Evolutionary conservation across 768 basidiomycete species (phyloP).

Genomic region (Cystobasidium onofrii): DNA sequence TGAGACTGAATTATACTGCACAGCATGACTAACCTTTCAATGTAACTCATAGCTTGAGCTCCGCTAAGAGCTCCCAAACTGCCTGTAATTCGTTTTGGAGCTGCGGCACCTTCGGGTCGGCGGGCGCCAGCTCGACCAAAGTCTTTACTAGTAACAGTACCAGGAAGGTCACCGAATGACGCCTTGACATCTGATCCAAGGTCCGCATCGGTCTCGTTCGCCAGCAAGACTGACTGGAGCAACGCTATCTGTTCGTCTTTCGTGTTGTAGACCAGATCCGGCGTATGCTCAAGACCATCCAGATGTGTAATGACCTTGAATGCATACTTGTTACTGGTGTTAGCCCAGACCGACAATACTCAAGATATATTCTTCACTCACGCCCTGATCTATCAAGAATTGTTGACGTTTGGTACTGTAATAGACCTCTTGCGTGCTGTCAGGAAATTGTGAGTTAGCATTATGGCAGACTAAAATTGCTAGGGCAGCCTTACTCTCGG

Average conservation of each 20-base stretch:
- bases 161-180: slow-evolving; percentile 75
- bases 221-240: slow-evolving; percentile 80
- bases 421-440: slow-evolving; percentile 87
- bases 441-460: slow-evolving; percentile 43
- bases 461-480: neutral
- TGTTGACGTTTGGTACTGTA: slow-evolving; percentile 98
- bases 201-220: slow-evolving; percentile 82
- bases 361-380: slow-evolving; percentile 30
- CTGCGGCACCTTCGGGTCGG: slow-evolving; percentile 51
- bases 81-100: slow-evolving; percentile 65
- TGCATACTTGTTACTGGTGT: slow-evolving; percentile 60
- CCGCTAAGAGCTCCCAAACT: slow-evolving; percentile 76
- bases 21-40: slow-evolving; percentile 16
- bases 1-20: too few species aligned
- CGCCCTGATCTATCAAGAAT: slow-evolving; percentile 82
- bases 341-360: neutral
- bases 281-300: slow-evolving; percentile 76
- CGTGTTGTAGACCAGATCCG: slow-evolving; percentile 83
- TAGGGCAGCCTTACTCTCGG: slow-evolving; percentile 15
- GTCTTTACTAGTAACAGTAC: slow-evolving; percentile 53
- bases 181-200: slow-evolving; percentile 66
- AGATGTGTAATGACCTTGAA: slow-evolving; percentile 99
- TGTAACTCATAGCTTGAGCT: slow-evolving; percentile 28
- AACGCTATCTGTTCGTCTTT: slow-evolving; percentile 92
- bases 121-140: slow-evolving; percentile 51